These are phyloP conservation scores for Kwoniella bestiolae DNA, from an alignment of 768 basidiomycete species.

Conservation along the genomic window DNA sequence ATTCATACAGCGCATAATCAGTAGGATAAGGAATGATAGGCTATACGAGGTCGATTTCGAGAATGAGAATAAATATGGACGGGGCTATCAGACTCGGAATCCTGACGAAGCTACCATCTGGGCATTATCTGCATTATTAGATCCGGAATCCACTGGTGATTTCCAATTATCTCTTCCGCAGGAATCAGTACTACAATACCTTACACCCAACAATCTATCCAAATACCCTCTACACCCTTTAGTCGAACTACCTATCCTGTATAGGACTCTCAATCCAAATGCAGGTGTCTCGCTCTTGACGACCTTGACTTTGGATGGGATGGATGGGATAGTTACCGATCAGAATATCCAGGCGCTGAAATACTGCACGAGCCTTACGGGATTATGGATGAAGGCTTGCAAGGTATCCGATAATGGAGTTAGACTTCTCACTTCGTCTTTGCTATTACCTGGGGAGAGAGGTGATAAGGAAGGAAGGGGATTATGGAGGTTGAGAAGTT, in stretches of 20 bases:
- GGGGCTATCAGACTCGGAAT: neutral
- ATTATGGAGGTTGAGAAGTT: conserved; percentile 39
- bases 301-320: conserved; percentile 34
- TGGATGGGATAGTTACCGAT: conserved; percentile 35
- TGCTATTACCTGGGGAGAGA: conserved; percentile 31
- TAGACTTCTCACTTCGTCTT: conserved; percentile 31
- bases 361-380: conserved; percentile 41
- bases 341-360: conserved; percentile 31
- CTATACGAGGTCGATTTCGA: conserved; percentile 29
- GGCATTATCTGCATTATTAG: conserved; percentile 24
- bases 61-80: neutral
- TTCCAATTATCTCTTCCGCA: conserved; percentile 33
- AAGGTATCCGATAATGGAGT: conserved; percentile 39
- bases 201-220: conserved; percentile 22
- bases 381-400: conserved; percentile 40
- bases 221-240: conserved; percentile 36
- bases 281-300: conserved; percentile 30
- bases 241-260: conserved; percentile 36
- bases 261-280: conserved; percentile 7
- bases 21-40: conserved; percentile 37
- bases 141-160: conserved; percentile 19
- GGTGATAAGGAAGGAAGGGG: conserved; percentile 30
- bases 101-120: conserved; percentile 47
- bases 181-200: conserved; percentile 12
- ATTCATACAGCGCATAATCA: conserved; percentile 29